These are phyloP conservation scores for Asterella californica DNA, from an alignment of 225 moss, liverwort and hornwort genomes.

Conservation along the genomic window DNA sequence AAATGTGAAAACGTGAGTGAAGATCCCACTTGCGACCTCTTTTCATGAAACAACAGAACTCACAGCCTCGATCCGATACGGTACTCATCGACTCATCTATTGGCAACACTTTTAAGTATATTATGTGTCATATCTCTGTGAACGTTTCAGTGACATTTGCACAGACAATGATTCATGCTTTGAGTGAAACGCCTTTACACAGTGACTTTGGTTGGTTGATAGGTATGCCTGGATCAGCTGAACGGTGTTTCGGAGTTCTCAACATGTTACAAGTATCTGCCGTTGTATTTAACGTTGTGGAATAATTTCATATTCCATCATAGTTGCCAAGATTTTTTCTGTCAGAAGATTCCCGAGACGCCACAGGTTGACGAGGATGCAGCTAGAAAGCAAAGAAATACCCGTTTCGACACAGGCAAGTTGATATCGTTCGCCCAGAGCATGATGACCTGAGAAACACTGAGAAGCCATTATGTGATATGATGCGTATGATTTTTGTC, in stretches of 20 bases:
- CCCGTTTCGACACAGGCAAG: not conserved
- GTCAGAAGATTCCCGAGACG: not conserved
- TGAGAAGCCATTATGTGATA: not conserved
- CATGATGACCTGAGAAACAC: not conserved
- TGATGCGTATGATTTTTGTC: not conserved
- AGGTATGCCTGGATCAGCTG: not conserved
- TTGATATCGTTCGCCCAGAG: not conserved
- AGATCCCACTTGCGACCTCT: not conserved
- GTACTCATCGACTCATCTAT: constrained; percentile 3
- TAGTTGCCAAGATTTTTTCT: not conserved
- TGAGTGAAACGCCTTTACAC: not conserved
- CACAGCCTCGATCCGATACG: not conserved
- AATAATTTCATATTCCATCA: not conserved
- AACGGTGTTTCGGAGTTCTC: not conserved
- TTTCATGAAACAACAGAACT: not conserved
- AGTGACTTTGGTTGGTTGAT: not conserved
- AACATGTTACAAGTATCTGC: not conserved
- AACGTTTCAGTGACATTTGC: constrained; percentile 6
- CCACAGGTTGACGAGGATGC: not conserved
- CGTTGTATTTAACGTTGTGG: not conserved
- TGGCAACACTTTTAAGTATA: not conserved
- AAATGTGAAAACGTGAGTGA: not conserved
- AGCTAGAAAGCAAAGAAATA: not conserved
- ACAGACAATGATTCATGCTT: constrained; percentile 5
- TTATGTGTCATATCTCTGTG: not conserved